Evolutionary conservation across 2,329 filamentous ascomycete genomes (phyloP).

Genomic region (Lecanoromycetidae sp.): DNA sequence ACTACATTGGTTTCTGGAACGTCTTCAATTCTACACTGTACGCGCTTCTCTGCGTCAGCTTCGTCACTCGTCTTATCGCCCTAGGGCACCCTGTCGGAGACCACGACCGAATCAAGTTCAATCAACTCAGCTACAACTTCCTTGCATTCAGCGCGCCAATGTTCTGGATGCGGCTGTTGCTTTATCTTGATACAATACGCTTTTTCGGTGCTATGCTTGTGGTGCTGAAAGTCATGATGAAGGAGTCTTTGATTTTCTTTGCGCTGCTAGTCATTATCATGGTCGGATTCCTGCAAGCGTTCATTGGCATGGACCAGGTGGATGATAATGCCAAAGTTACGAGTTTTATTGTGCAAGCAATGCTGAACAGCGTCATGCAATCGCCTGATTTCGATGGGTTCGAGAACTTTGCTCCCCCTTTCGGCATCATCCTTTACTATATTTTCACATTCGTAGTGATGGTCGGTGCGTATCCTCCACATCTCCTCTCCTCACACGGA

Average conservation of each 20-base stretch:
- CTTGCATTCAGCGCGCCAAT: conserved; percentile 85
- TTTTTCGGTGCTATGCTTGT: conserved; percentile 99
- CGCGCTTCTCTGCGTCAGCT: conserved; percentile 61
- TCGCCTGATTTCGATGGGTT: conserved; percentile 83
- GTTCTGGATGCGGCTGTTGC: conserved; percentile 87
- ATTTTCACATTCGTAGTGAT: conserved; percentile 96
- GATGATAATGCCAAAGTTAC: conserved; percentile 53
- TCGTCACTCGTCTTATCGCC: conserved; percentile 68
- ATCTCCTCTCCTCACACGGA: background rate
- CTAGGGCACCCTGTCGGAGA: conserved; percentile 45
- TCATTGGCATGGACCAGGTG: conserved; percentile 77
- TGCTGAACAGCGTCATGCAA: conserved; percentile 85
- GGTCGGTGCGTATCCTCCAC: conserved; percentile 40
- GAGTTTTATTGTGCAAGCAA: conserved; percentile 62
- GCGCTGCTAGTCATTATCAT: conserved; percentile 75
- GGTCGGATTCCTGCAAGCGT: conserved; percentile 72
- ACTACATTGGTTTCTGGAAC: conserved; percentile 94
- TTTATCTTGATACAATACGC: conserved; percentile 84
- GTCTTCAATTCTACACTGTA: conserved; percentile 85
- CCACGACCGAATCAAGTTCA: conserved; percentile 48
- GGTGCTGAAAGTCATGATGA: conserved; percentile 90
- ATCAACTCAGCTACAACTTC: conserved; percentile 82
- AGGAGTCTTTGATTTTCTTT: conserved; percentile 91
- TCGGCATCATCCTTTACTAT: conserved; percentile 92
- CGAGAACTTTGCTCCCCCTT: conserved; percentile 81